These are phyloP conservation scores for Exsudoporus frostii DNA, from an alignment of 768 basidiomycete genomes.

Conservation along the genomic window DNA sequence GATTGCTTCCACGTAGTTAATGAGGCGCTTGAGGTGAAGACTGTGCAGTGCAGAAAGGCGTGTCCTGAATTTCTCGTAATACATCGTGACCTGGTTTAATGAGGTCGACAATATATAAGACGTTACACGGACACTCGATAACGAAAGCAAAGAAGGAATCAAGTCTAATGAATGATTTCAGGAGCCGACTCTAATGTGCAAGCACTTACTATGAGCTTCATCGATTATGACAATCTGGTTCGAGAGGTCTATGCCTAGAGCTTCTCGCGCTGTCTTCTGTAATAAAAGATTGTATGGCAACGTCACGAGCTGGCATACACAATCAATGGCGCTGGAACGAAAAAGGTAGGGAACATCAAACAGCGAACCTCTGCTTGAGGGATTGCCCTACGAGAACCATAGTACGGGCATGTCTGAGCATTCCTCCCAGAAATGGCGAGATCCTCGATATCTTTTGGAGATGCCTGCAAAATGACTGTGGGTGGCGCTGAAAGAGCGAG, in stretches of 20 bases:
- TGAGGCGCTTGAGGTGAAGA: slow-evolving; percentile 76
- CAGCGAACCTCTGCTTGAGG: slow-evolving; percentile 78
- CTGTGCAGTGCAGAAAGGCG: slow-evolving; percentile 70
- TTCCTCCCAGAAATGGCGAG: slow-evolving; percentile 70
- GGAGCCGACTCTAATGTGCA: slow-evolving; percentile 1
- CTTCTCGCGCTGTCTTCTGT: slow-evolving; percentile 77
- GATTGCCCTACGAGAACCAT: slow-evolving; percentile 84
- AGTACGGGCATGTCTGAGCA: slow-evolving; percentile 83
- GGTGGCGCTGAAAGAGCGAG: background rate
- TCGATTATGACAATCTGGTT: slow-evolving; percentile 89
- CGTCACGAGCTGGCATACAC: slow-evolving; percentile 63
- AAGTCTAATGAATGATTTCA: slow-evolving; percentile 54
- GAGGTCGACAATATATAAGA: slow-evolving; percentile 56
- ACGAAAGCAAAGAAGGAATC: slow-evolving; percentile 83
- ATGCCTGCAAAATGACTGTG: slow-evolving; percentile 50
- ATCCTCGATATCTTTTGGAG: slow-evolving; percentile 93
- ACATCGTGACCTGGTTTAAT: slow-evolving; percentile 70
- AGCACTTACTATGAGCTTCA: slow-evolving; percentile 87
- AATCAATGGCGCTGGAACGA: background rate
- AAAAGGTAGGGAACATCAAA: background rate
- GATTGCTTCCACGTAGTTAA: slow-evolving; percentile 69
- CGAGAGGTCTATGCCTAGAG: slow-evolving; percentile 80
- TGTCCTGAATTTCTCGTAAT: slow-evolving; percentile 75
- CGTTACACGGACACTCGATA: slow-evolving; percentile 72
- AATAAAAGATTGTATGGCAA: slow-evolving; percentile 93